phyloP scores from a whole-genome alignment of 2,329 filamentous ascomycete genomes.

The Hypoxylon sp. region DNA sequence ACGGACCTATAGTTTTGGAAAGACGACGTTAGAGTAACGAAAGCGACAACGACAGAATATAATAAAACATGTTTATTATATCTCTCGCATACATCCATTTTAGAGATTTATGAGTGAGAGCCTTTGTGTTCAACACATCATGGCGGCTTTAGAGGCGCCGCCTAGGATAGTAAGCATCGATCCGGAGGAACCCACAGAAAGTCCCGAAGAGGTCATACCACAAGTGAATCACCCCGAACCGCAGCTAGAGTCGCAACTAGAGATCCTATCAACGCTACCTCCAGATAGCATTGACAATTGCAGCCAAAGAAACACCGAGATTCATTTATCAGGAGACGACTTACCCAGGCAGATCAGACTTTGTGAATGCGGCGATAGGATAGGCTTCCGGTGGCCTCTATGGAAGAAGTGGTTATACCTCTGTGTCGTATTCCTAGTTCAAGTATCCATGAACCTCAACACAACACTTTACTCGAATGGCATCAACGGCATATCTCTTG shows the following conservation, averaged over 20 bases:
- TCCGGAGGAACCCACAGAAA: not conserved
- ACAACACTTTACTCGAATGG: conserved; percentile 79
- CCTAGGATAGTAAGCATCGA: not conserved
- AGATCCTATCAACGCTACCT: not conserved
- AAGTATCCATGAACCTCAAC: conserved; percentile 84
- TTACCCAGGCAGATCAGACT: conserved; percentile 59
- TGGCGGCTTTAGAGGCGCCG: not conserved
- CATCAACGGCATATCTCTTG: conserved; percentile 71
- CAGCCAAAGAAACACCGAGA: not conserved
- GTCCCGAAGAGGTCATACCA: not conserved
- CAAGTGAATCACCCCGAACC: not conserved
- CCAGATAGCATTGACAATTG: not conserved
- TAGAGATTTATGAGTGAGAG: not conserved
- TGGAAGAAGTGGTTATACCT: conserved; percentile 79
- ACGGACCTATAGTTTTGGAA: not conserved
- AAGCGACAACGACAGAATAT: not conserved
- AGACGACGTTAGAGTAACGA: conserved; percentile 1
- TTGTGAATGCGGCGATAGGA: conserved; percentile 73
- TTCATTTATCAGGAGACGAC: conserved; percentile 5
- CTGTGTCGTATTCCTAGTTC: conserved; percentile 76
- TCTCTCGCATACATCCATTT: not conserved
- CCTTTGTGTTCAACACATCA: conserved; percentile 3
- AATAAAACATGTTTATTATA: conserved; percentile 13
- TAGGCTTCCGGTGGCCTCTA: conserved; percentile 71
- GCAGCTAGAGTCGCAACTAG: not conserved